Base-by-base conservation (phyloP, 1,284 basidiomycete genomes). In the Sporisorium iseilematis-ciliati region DNA sequence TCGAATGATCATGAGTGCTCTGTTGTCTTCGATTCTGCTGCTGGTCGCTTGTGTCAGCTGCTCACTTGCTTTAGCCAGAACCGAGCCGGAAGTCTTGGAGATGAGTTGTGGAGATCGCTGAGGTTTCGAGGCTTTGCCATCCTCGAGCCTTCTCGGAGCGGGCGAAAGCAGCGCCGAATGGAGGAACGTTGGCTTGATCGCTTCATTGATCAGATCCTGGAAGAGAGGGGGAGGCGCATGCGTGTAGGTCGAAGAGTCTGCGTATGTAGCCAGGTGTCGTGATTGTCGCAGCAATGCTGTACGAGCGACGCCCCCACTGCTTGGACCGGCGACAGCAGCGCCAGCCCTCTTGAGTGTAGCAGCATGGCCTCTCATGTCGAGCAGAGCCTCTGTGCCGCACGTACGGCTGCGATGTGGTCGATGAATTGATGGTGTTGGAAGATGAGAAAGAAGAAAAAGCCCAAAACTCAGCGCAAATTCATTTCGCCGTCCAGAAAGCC, bases 1-100 rank as follows among this genome's bases (percentile, higher is more conserved):
- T 18, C 74, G 65, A 8, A 65, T 20, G 49, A 72, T 72, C 43
- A 76, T 33, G 12, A 23, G 52, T 7, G 57, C 35, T n/a, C 65
- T 40, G 51, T 59, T 61, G 31, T 45, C 26, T 21, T 51, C 48
- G 0, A 56, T 25, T 43, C 57, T 63, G 29, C 23, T 45, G 11
- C 46, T 35, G 12, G 16, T 31, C 1, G 45, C 48, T 26, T 66
- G 38, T 21, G 52, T 29, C 12, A 20, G 23, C 11, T 45, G 11
- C 7, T 11, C 10, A 25, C 16, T 55, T 14, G 11, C 26, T 26
- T 40, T 46, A 21, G 46, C 52, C 21, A 33, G 3, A 6, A 45
- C 26, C 21, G 45, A 29, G 12, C 7, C 25, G 3, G 49, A 43
- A 6, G 41, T 25, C 33, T 52, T 25, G 16, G 42, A 33, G 26